Evolutionary conservation across 495 filamentous ascomycete species (phyloP).

Genomic region (Cercophora samala): DNA sequence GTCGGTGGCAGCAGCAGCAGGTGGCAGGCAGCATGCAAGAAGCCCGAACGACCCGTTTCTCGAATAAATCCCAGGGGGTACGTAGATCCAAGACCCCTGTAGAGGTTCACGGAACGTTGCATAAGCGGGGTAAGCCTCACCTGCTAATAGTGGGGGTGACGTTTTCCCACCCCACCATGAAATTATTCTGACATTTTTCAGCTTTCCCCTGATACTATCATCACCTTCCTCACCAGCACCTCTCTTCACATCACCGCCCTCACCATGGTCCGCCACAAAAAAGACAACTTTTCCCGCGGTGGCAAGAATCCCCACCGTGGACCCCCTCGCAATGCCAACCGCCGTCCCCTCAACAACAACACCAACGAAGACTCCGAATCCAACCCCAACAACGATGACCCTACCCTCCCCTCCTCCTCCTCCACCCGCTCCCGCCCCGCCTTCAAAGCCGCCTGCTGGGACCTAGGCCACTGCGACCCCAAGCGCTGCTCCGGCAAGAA

Average conservation of each 20-base stretch:
- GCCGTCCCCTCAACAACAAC: conserved; percentile 29
- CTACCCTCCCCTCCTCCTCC: conserved; percentile 30
- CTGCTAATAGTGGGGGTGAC: conserved; percentile 9
- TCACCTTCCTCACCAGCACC: not conserved
- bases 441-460: conserved; percentile 96
- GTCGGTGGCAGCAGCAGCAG: not conserved
- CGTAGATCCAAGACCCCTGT: not conserved
- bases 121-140: conserved; percentile 17
- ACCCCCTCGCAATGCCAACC: conserved; percentile 37
- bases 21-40: not conserved
- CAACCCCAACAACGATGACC: conserved; percentile 22
- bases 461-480: conserved; percentile 94
- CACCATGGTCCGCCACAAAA: conserved; percentile 88
- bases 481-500: conserved; percentile 95
- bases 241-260: not conserved
- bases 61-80: conserved; percentile 20
- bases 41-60: conserved; percentile 14
- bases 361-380: conserved; percentile 21
- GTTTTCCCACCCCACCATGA: conserved; percentile 13
- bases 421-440: conserved; percentile 48
- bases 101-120: conserved; percentile 16
- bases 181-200: conserved; percentile 2
- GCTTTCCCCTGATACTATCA: not conserved
- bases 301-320: conserved; percentile 57
- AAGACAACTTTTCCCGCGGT: conserved; percentile 66